phyloP scores from a whole-genome alignment of 805 yeast species.

The Kuraishia hungarica region DNA sequence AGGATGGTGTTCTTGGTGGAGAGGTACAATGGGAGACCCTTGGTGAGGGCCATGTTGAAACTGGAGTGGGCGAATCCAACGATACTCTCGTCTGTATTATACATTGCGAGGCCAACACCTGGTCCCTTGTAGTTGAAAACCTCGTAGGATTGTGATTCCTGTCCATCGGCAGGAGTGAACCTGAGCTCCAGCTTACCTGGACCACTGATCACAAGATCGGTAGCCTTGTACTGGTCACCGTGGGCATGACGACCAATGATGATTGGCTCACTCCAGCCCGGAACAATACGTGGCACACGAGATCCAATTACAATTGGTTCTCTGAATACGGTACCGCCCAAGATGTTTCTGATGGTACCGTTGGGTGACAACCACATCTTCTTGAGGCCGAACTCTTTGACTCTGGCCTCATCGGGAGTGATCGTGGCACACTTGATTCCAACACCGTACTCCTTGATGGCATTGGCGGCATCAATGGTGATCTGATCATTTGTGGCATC shows the following conservation, averaged over 20 bases:
- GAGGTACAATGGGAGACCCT: conserved; percentile 73
- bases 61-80: conserved; percentile 88
- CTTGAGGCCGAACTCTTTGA: conserved; percentile 80
- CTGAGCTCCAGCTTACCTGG: conserved; percentile 76
- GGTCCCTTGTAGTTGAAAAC: conserved; percentile 64
- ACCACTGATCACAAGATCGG: conserved; percentile 70
- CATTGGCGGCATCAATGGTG: conserved; percentile 83
- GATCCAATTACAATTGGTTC: conserved; percentile 87
- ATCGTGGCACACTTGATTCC: conserved; percentile 98
- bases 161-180: conserved; percentile 64
- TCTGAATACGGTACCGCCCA: conserved; percentile 95
- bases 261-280: conserved; percentile 92
- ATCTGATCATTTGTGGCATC: conserved; percentile 85
- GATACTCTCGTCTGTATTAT: conserved; percentile 90
- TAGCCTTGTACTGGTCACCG: conserved; percentile 95
- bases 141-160: conserved; percentile 42
- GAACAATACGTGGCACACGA: conserved; percentile 77
- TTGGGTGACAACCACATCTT: conserved; percentile 98
- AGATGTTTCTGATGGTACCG: conserved; percentile 91
- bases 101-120: conserved; percentile 88
- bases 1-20: conserved; percentile 93
- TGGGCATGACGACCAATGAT: conserved; percentile 96
- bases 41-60: conserved; percentile 75
- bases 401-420: conserved; percentile 97
- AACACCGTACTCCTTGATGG: conserved; percentile 81